Evolutionary conservation across 495 filamentous ascomycete species (phyloP).

Genomic region (Aspergillus egyptiacus): DNA sequence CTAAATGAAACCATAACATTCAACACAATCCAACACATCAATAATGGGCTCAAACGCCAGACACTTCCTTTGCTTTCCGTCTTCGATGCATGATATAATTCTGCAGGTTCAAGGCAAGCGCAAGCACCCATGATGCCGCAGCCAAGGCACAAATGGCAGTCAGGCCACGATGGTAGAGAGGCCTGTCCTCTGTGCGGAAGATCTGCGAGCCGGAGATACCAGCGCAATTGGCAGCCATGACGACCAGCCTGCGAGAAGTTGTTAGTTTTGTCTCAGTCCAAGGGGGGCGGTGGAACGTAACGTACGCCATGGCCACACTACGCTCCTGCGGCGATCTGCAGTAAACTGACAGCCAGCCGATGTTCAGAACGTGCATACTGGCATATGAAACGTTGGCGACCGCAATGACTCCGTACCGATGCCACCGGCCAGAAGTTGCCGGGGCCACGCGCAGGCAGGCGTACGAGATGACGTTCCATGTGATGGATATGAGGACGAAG

Average conservation of each 20-base stretch:
- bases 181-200: conserved; percentile 47
- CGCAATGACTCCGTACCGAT: conserved; percentile 41
- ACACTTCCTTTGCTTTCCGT: neutral
- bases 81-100: neutral
- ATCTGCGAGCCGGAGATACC: conserved; percentile 51
- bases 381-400: conserved; percentile 45
- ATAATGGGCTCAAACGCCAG: too few relatives aligned
- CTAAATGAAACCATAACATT: too few relatives aligned
- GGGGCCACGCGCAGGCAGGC: conserved; percentile 25
- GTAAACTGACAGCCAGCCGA: conserved; percentile 44
- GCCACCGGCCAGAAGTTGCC: conserved; percentile 25
- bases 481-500: conserved; percentile 33
- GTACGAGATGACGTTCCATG: conserved; percentile 44
- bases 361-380: conserved; percentile 45
- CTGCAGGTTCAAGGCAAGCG: conserved; percentile 7
- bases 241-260: conserved; percentile 34
- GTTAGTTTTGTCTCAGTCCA: conserved; percentile 13
- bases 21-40: too few relatives aligned
- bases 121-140: conserved; percentile 27
- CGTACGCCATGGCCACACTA: conserved; percentile 49
- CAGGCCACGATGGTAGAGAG: conserved; percentile 42
- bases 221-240: conserved; percentile 50
- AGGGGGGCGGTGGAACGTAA: conserved; percentile 8
- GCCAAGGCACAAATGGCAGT: conserved; percentile 32
- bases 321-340: conserved; percentile 43